Conservation (phyloP, 139 green algal genomes). For the Coelastrella sp. region DNA sequence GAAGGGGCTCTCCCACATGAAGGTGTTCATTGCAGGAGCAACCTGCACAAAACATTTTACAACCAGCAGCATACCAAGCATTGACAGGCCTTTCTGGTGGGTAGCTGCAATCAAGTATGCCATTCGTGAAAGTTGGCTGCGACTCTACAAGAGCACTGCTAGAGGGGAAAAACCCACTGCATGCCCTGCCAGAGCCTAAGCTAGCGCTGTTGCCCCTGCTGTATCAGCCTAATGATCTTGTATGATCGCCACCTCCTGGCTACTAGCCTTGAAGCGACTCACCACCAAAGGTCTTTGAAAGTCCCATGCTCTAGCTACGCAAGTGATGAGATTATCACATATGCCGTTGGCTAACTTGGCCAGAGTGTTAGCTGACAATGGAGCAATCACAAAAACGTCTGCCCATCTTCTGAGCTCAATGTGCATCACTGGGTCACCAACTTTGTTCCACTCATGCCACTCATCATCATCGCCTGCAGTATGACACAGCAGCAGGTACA, state of each 20-base stretch:
- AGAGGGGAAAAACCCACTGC: no score
- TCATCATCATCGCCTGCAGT: conserved; percentile 73
- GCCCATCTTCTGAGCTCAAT: conserved; percentile 95
- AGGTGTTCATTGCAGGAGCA: conserved; percentile 98
- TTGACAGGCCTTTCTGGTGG: background rate
- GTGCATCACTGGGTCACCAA: conserved; percentile 92
- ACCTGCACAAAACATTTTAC: conserved; percentile 64
- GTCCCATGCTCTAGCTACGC: conserved; percentile 93
- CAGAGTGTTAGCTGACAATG: conserved; percentile 94
- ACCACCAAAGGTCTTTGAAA: conserved; percentile 86
- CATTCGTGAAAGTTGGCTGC: background rate
- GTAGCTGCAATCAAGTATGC: background rate
- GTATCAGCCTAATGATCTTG: no score
- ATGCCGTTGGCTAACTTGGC: conserved; percentile 87
- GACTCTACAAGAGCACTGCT: no score
- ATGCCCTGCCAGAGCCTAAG: no score
- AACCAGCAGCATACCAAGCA: background rate
- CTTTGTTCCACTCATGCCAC: conserved; percentile 74
- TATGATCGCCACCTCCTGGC: no score
- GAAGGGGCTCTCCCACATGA: conserved; percentile 94
- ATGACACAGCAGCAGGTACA: background rate
- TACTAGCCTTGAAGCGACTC: conserved; percentile 5
- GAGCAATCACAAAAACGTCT: conserved; percentile 93
- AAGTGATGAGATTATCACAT: conserved; percentile 96
- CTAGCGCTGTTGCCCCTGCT: no score